Base-by-base conservation (phyloP, 2,329 filamentous ascomycete genomes). In the Nannizzia gypsea region DNA sequence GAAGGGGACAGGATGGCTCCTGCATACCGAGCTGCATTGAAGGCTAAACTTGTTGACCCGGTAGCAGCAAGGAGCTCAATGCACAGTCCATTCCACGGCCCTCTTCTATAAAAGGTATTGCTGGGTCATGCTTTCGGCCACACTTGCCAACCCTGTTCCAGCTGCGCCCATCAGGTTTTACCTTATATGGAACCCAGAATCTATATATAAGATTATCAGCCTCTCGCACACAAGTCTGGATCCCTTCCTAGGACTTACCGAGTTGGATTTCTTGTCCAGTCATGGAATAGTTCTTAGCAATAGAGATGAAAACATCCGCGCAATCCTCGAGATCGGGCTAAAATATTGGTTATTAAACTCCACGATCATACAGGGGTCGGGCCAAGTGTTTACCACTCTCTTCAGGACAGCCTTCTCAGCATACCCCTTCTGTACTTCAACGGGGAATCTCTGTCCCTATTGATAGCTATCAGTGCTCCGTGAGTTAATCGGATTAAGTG, bases 361-460 rank as follows among this genome's bases (percentile, higher is more conserved):
- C 55, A 58, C 57, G 40, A 20, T 8, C 48, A 20, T 31, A 50
- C 3, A 34, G 38, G 20, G 28, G n/a, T 44, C 6, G 6, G 55
- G 9, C 48, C 15, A 42, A 17, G 17, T 48, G 13, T n/a, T 65
- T 67, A 82, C 81, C 65, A 76, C 78, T 65, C 77, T 78, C 71
- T 87, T 83, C 40, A 90, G 74, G 59, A 77, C 79, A 1, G 84
- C 82, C 50, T 72, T 77, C n/a, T 83, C 72, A 61, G 77, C 80
- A 64, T 81, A 74, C 1, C 64, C 71, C 59, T 83, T 72, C 54
- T 86, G 80, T 62, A 73, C 74, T 65, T 88, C 85, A 1, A 78
- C 71, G 0, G 79, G 73, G 69, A 83, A 89, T 63, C 71, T 76
- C 54, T 79, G 71, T 11, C 84, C 84, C 81, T 77, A 60, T 55